phyloP scores from a whole-genome alignment of 345 rosid species.

The Raphanus raphanistrum region DNA sequence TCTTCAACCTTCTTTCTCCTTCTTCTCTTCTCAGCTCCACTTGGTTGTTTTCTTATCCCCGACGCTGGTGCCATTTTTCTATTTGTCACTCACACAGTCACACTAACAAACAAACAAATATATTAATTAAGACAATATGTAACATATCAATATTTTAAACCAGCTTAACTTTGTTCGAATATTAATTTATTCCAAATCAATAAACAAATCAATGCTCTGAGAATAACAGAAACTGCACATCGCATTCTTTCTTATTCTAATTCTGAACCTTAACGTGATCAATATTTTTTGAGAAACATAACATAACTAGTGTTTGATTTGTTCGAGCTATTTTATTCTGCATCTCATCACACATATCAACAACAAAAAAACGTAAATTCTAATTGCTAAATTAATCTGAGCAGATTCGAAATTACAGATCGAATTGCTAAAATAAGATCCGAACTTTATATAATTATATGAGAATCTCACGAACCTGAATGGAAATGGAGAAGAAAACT shows the following conservation, averaged over 20 bases:
- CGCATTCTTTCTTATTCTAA: background rate
- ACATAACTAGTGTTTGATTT: background rate
- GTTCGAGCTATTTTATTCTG: background rate
- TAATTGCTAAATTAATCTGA: background rate
- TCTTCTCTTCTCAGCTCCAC: constrained; percentile 4
- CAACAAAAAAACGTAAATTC: background rate
- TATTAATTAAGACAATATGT: background rate
- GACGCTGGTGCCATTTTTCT: background rate
- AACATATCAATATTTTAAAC: too few relatives aligned
- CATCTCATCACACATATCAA: background rate
- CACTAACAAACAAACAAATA: background rate
- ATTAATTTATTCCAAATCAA: background rate
- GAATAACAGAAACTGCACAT: background rate
- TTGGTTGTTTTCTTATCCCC: background rate
- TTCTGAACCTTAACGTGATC: background rate
- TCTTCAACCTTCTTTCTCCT: background rate
- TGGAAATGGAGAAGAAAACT: background rate
- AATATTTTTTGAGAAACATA: too few relatives aligned
- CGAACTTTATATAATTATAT: background rate
- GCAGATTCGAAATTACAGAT: background rate
- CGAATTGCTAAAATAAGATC: too few relatives aligned
- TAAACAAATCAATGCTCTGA: too few relatives aligned
- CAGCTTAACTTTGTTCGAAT: background rate
- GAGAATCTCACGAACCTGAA: background rate
- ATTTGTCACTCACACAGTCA: background rate